Evolutionary conservation across 768 basidiomycete species (phyloP).

Genomic region (Rhizopogon rudus): DNA sequence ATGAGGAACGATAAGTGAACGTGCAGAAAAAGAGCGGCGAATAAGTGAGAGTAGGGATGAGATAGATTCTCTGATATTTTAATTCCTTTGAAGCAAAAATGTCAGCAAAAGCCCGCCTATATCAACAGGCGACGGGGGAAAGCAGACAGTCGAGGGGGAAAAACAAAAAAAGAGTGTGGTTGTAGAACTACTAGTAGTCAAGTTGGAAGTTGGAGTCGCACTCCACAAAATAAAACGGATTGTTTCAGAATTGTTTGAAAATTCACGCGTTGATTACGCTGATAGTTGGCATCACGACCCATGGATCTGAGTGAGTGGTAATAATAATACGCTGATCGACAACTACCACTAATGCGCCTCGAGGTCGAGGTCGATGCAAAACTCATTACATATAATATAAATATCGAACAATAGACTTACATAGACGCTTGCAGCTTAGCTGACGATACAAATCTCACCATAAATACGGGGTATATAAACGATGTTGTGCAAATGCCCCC

Average conservation of each 20-base stretch:
- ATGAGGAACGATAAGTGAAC: slow-evolving; percentile 15
- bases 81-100: not conserved
- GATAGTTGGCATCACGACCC: slow-evolving; percentile 29
- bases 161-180: not conserved
- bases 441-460: slow-evolving; percentile 6
- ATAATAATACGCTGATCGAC: not conserved
- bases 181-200: not conserved
- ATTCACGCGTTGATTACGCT: not conserved
- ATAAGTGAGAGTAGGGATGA: slow-evolving; percentile 2
- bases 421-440: slow-evolving; percentile 1
- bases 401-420: not conserved
- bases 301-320: not conserved
- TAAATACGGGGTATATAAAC: slow-evolving; percentile 1
- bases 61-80: not conserved
- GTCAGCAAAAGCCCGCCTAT: not conserved
- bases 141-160: slow-evolving; percentile 2
- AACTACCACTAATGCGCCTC: too few relatives aligned
- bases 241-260: not conserved
- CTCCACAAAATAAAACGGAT: slow-evolving; percentile 4
- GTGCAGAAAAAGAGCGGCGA: slow-evolving; percentile 17
- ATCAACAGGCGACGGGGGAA: slow-evolving; percentile 8
- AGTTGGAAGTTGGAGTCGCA: slow-evolving; percentile 6
- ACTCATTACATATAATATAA: not conserved
- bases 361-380: not conserved
- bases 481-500: not conserved